Base-by-base conservation (phyloP, 306 rosid species). In the Castanea sativa region DNA sequence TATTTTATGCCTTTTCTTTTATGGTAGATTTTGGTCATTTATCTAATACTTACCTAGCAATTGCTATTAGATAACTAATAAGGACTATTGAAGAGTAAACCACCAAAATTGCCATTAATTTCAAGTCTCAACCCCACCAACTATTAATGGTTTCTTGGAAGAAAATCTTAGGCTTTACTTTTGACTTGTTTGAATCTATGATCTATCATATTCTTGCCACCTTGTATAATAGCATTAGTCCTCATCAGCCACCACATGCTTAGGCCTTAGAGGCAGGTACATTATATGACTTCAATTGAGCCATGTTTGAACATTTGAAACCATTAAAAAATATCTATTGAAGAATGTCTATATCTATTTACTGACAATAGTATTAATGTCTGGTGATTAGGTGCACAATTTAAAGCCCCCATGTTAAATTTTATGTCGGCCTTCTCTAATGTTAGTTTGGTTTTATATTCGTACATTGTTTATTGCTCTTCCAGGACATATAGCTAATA, bases 331-430 rank as follows among this genome's bases (percentile, higher is more conserved):
- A 14, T 21, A 5, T 29, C 51, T 20, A 33, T 53, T 55, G 61
- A 9, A 69, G 64, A 30, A 72, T 29, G 23, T 65, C 49, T 15
- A 15, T 56, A 7, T 77, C 68, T 38, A 55, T 69, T 65, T 77
- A 10, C 80, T 3, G 53, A 55, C 74, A 64, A 18, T 15, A 30
- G 52, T 23, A 35, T 67, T 16, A 35, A 35, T 67, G n/a, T 67
- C 72, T 35, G 52, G 38, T 33, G 35, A 25, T 67, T 67, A 67
- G 72, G 52, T 67, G 72, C 72, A 67, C 14, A 35, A 67, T 67
- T 67, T 67, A 67, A 67, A 35, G 72, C 72, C 25, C 72, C 51
- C 72, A 18, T 18, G 72, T 67, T 67, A 7, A 33, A 67, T 10
- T 67, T 18, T 9, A 8, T 33, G 72, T 35, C 43, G 33, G 18